Percentiles rank a stretch among this genome's conserved stretches.
These are phyloP conservation scores for Epichloe hybrida DNA, from an alignment of 2,329 filamentous ascomycete genomes.

Conservation along the genomic window DNA sequence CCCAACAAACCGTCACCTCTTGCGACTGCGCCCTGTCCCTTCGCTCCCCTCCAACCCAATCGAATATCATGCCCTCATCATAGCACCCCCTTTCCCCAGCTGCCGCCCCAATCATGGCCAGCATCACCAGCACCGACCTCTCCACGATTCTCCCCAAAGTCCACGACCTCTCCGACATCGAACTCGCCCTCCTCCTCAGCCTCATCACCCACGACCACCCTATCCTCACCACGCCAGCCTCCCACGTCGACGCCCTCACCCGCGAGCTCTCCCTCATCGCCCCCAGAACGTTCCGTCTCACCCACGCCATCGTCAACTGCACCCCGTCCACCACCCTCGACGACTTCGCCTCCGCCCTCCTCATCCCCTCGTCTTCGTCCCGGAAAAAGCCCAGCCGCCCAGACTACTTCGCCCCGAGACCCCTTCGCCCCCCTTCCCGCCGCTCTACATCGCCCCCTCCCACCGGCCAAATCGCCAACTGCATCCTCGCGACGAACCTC, in stretches of 20 bases:
- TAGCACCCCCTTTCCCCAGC: neutral
- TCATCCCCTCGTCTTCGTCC: constrained; percentile 24
- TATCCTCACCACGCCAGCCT: constrained; percentile 60
- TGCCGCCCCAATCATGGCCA: neutral
- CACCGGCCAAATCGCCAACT: constrained; percentile 51
- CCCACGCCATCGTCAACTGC: constrained; percentile 59
- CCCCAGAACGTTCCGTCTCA: constrained; percentile 57
- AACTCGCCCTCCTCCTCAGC: constrained; percentile 73
- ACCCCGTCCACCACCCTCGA: constrained; percentile 61
- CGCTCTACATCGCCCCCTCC: constrained; percentile 17
- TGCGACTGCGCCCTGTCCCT: too few relatives aligned
- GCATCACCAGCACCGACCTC: neutral
- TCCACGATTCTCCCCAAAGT: constrained; percentile 46
- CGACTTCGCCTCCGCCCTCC: constrained; percentile 61
- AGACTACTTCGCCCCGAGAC: constrained; percentile 17
- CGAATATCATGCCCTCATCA: neutral
- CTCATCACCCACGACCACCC: constrained; percentile 76
- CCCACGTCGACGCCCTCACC: constrained; percentile 52
- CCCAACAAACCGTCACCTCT: too few relatives aligned
- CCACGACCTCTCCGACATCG: constrained; percentile 70
- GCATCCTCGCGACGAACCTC: constrained; percentile 71
- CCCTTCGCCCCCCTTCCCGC: constrained; percentile 9
- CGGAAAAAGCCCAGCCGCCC: constrained; percentile 13
- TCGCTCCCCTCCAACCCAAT: neutral
- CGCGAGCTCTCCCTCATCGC: constrained; percentile 63